Conservation (phyloP, 208 protist genomes). For the Chromosphaera perkinsii region DNA sequence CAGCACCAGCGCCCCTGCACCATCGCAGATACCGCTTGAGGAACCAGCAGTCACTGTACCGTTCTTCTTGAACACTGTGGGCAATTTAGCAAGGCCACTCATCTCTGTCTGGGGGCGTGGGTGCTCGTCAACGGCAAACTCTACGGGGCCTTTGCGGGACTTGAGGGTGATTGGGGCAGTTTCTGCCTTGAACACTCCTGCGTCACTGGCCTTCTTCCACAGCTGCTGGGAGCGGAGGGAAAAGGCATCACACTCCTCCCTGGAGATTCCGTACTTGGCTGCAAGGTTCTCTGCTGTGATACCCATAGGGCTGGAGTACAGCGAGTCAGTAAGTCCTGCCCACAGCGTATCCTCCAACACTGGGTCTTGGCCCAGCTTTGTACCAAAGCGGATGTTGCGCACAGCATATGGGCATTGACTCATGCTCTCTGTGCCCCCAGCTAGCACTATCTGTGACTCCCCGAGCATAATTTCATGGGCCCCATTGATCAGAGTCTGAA, state of each 20-base stretch:
- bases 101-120: slow-evolving; percentile 36
- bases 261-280: slow-evolving; percentile 49
- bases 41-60: slow-evolving; percentile 49
- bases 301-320: slow-evolving; percentile 36
- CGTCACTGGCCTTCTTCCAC: slow-evolving; percentile 32
- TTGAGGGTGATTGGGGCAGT: slow-evolving; percentile 47
- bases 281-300: slow-evolving; percentile 61
- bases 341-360: slow-evolving; percentile 46
- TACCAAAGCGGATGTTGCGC: slow-evolving; percentile 41
- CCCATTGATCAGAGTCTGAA: slow-evolving; percentile 35
- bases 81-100: slow-evolving; percentile 37
- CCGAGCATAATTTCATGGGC: slow-evolving; percentile 38
- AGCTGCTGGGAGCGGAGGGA: slow-evolving; percentile 43
- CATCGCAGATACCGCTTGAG: slow-evolving; percentile 51
- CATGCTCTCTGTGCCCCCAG: slow-evolving; percentile 38
- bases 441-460: slow-evolving; percentile 28
- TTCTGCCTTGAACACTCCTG: slow-evolving; percentile 47
- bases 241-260: slow-evolving; percentile 47
- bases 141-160: slow-evolving; percentile 6
- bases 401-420: slow-evolving; percentile 35
- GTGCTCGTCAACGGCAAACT: slow-evolving; percentile 45
- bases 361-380: slow-evolving; percentile 23
- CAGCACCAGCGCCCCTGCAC: slow-evolving; percentile 42
- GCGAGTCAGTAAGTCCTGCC: slow-evolving; percentile 40
- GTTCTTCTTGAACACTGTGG: slow-evolving; percentile 48